Evolutionary conservation across 768 basidiomycete genomes (phyloP).

Genomic region (Mycena vulgaris): DNA sequence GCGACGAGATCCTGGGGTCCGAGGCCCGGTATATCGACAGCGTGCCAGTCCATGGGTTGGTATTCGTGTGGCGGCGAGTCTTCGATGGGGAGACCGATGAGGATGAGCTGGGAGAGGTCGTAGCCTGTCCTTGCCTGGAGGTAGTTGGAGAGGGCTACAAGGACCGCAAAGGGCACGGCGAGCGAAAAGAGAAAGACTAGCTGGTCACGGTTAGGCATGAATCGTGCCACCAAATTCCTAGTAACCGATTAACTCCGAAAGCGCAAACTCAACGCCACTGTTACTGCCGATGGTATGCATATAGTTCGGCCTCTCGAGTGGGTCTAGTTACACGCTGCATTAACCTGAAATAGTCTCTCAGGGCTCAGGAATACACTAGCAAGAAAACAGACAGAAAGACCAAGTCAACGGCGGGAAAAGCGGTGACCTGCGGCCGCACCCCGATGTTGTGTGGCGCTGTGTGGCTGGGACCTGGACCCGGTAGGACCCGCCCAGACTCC

Average conservation of each 20-base stretch:
- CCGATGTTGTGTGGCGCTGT: too few relatives aligned
- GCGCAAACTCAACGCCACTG: too few relatives aligned
- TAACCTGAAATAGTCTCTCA: too few relatives aligned
- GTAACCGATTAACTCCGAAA: neutral
- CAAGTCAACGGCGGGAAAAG: too few relatives aligned
- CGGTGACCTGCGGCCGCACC: too few relatives aligned
- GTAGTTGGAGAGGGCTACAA: slow-evolving; percentile 61
- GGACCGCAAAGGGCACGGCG: slow-evolving; percentile 60
- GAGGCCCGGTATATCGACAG: slow-evolving; percentile 53
- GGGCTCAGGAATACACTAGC: too few relatives aligned
- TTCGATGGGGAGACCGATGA: slow-evolving; percentile 68
- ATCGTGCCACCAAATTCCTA: slow-evolving; percentile 9
- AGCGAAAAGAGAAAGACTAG: slow-evolving; percentile 70
- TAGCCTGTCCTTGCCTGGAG: slow-evolving; percentile 66
- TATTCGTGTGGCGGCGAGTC: slow-evolving; percentile 43
- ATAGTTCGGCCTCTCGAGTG: too few relatives aligned
- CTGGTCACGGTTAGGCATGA: slow-evolving; percentile 73
- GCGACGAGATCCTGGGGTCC: slow-evolving; percentile 57
- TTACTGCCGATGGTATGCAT: too few relatives aligned
- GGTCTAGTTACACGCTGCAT: too few relatives aligned
- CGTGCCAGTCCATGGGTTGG: slow-evolving; percentile 47
- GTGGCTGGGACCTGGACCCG: too few relatives aligned
- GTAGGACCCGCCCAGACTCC: too few relatives aligned
- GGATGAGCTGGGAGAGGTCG: slow-evolving; percentile 72
- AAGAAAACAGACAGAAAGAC: too few relatives aligned